Percentiles rank a stretch among this genome's conserved stretches.
Conservation (phyloP, 2,329 filamentous ascomycete species). For the Ophiosphaerella herpotricha region DNA sequence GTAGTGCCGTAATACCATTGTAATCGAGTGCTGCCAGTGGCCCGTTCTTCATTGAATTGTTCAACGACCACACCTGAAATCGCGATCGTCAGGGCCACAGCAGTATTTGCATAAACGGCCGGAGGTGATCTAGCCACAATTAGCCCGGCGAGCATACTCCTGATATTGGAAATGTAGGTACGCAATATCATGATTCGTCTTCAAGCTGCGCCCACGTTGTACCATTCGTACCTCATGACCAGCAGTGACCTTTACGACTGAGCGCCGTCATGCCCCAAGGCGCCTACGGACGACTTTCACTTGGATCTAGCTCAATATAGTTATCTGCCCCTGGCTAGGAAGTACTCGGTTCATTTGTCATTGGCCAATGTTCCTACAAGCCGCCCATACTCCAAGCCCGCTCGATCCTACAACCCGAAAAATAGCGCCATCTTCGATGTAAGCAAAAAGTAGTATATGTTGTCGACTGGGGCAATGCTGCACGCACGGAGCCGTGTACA, state of each 20-base stretch:
- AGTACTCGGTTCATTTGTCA: background rate
- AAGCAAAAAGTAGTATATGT: constrained; percentile 2
- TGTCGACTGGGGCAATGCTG: constrained; percentile 18
- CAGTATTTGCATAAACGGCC: background rate
- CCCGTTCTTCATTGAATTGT: too few species aligned
- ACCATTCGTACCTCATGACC: constrained; percentile 8
- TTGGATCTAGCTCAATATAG: constrained; percentile 4
- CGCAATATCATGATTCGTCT: constrained; percentile 7
- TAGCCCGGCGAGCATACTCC: background rate
- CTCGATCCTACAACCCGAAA: constrained; percentile 4
- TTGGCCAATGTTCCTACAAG: constrained; percentile 5
- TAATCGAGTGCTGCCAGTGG: background rate
- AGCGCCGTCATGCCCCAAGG: constrained; percentile 5
- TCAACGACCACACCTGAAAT: background rate
- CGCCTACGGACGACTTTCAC: constrained; percentile 7
- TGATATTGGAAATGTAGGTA: background rate
- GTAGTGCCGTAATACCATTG: constrained; percentile 1
- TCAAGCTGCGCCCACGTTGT: constrained; percentile 1
- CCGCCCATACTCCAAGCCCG: constrained; percentile 2
- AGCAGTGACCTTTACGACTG: background rate
- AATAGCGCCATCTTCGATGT: constrained; percentile 11
- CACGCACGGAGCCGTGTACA: constrained; percentile 18
- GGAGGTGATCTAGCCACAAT: background rate
- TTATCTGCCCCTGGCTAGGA: constrained; percentile 12
- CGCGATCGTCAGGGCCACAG: background rate